Evolutionary conservation across 352 stramenopile genomes (phyloP).

Genomic region (Pythium apleroticum): DNA sequence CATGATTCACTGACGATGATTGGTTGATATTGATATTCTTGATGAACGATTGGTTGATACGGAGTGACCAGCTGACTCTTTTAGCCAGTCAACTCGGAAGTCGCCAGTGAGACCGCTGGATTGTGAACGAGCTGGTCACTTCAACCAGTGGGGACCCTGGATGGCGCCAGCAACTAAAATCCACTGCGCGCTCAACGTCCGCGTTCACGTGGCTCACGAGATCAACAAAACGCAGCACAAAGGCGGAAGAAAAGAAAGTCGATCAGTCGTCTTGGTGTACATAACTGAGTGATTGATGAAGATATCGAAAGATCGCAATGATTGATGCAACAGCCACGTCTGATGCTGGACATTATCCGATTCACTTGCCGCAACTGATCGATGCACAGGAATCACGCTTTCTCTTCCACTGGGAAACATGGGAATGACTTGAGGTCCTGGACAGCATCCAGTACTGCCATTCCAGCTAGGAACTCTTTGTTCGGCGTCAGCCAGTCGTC

Average conservation of each 20-base stretch:
- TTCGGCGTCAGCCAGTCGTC: constrained; percentile 78
- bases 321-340: background rate
- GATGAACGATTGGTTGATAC: background rate
- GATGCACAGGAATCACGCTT: too few species aligned
- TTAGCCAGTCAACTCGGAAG: background rate
- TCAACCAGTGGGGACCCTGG: background rate
- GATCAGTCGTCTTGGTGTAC: background rate
- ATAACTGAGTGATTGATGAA: background rate
- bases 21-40: background rate
- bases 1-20: background rate
- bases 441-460: constrained; percentile 63
- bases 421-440: constrained; percentile 57
- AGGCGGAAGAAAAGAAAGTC: background rate
- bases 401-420: constrained; percentile 47
- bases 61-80: background rate
- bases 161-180: background rate
- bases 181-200: background rate
- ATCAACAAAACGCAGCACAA: background rate
- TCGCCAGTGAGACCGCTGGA: background rate
- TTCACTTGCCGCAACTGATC: background rate
- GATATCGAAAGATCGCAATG: background rate
- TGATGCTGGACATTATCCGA: background rate
- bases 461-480: constrained; percentile 55
- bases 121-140: background rate
- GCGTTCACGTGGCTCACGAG: background rate